Base-by-base conservation (phyloP, 108 stramenopile species). In the Fistulifera solaris region DNA sequence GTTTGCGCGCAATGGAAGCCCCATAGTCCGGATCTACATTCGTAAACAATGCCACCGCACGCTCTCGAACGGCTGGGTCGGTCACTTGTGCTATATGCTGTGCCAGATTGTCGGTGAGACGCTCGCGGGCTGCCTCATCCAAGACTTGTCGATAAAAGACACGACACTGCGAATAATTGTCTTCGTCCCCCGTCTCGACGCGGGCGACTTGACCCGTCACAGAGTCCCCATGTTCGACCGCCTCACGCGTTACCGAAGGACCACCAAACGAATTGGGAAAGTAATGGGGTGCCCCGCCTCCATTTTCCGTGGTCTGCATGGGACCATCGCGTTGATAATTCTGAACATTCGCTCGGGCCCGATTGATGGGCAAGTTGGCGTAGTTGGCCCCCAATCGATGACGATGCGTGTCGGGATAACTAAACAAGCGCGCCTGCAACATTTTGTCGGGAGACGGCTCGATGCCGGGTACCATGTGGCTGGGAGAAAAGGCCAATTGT, bases 381-480 rank as follows among this genome's bases (percentile, higher is more conserved):
- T 83, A 83, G 64, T 83, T 79, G n/a, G 75, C 67, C 13, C 81
- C 81, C 35, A 83, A 67, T 27, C 81, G 71, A 66, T 83, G 78
- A 23, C 78, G 54, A 61, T 83, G 81, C 17, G 78, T 73, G 64
- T 82, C 81, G 22, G 77, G 66, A 69, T 82, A 82, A 24, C 72
- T 71, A 59, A 78, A 77, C 18, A 75, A 27, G 11, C 70, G 60
- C 22, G 61, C 80, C 61, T 81, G 80, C 19, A 83, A 69, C 78
- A 83, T 80, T 58, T 77, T 79, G 66, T 83, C 81, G 21, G 81
- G 81, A 17, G 78, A 80, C n/a, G 76, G 76, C 45, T 79, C 78
- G n/a, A 83, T 75, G 12, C 81, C 81, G 10, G 81, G 81, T 26
- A 83, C 53, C 70, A 83, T 68, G 73, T 83, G 76, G 40, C 69